These are phyloP conservation scores for Corymbia citriodora DNA, from an alignment of 441 rosid species.

Conservation along the genomic window DNA sequence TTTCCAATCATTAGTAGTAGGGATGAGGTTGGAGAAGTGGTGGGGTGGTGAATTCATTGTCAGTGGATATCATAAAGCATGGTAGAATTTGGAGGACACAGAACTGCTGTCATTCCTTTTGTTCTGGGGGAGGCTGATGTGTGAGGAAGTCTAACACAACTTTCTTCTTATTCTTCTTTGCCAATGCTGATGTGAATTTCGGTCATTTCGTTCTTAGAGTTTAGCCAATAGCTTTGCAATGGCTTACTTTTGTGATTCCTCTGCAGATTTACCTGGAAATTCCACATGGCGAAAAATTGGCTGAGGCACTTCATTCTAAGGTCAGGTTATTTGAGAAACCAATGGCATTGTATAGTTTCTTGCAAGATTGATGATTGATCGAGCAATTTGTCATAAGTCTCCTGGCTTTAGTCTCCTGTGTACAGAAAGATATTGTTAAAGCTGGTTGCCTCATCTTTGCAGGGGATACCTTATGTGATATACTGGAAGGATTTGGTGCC, in stretches of 20 bases:
- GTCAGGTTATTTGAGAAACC: neutral
- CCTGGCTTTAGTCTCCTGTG: neutral
- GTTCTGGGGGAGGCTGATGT: neutral
- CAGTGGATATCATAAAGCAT: neutral
- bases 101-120: neutral
- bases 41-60: neutral
- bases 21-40: neutral
- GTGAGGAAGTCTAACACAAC: neutral
- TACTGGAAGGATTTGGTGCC: constrained; percentile 68
- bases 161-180: neutral
- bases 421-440: neutral
- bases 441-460: constrained; percentile 9
- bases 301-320: constrained; percentile 17
- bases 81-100: neutral
- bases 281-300: constrained; percentile 10
- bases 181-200: neutral
- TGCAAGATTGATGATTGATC: neutral
- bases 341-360: neutral
- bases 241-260: neutral
- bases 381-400: neutral
- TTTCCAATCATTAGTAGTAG: neutral
- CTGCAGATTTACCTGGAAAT: constrained; percentile 16
- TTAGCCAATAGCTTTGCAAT: neutral
- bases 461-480: constrained; percentile 89
- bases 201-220: neutral